A percentile compares a stretch with the other conserved stretches of the same genome.
phyloP scores from a whole-genome alignment of 495 filamentous ascomycete genomes.

The Schizothecium vesticola region DNA sequence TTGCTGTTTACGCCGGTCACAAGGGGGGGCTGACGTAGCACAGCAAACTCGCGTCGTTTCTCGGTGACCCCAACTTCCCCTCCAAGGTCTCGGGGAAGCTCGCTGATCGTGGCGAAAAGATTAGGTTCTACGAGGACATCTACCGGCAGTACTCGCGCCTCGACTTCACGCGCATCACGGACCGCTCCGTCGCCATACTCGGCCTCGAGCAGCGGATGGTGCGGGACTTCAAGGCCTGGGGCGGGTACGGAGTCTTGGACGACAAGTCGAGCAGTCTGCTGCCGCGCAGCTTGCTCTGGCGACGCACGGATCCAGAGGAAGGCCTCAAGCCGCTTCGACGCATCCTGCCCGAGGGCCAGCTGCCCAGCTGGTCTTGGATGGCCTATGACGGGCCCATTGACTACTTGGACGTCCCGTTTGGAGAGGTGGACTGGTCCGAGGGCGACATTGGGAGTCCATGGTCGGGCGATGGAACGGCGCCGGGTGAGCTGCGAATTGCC shows the following conservation, averaged over 20 bases:
- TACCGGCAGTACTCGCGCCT: conserved; percentile 32
- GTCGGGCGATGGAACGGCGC: not conserved
- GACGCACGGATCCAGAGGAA: not conserved
- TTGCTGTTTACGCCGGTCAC: not conserved
- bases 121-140: conserved; percentile 25
- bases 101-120: conserved; percentile 17
- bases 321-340: conserved; percentile 4
- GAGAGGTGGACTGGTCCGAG: conserved; percentile 18
- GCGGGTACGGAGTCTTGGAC: conserved; percentile 22
- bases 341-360: not conserved
- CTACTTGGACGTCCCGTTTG: conserved; percentile 18
- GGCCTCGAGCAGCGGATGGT: conserved; percentile 31
- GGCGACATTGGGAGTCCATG: conserved; percentile 7
- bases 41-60: conserved; percentile 28
- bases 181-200: conserved; percentile 29
- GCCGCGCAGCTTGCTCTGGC: conserved; percentile 23
- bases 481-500: not conserved
- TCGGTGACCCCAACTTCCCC: conserved; percentile 37
- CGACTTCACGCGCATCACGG: conserved; percentile 17
- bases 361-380: conserved; percentile 32
- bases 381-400: conserved; percentile 22
- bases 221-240: conserved; percentile 13
- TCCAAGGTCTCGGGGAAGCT: conserved; percentile 2
- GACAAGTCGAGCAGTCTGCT: conserved; percentile 11
- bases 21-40: not conserved